Evolutionary conservation across 768 basidiomycete genomes (phyloP).

Genomic region (Favolaschia claudopus): DNA sequence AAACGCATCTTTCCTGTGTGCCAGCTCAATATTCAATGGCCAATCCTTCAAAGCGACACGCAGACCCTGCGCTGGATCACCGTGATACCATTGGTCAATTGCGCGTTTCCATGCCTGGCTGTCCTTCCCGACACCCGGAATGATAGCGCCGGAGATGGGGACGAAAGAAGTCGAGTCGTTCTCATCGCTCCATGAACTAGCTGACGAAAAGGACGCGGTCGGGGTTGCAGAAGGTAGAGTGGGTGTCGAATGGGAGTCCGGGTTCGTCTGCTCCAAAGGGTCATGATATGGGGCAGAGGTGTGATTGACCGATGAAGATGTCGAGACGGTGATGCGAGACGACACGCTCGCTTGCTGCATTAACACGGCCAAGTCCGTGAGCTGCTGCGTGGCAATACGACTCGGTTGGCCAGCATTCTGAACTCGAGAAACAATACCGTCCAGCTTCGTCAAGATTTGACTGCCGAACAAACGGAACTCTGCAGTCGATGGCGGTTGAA

Average conservation of each 20-base stretch:
- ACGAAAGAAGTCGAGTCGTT: background rate
- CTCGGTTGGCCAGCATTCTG: background rate
- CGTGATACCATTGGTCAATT: conserved; percentile 37
- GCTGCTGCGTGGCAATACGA: background rate
- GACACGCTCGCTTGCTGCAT: no score
- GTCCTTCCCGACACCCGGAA: conserved; percentile 29
- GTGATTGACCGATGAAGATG: no score
- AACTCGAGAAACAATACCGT: background rate
- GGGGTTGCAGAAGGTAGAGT: background rate
- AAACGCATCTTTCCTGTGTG: conserved; percentile 30
- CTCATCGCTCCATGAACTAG: background rate
- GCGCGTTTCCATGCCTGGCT: conserved; percentile 33
- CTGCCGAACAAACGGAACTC: conserved; percentile 26
- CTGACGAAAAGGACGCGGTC: background rate
- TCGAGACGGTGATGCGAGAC: no score
- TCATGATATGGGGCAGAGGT: no score
- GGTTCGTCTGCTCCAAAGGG: no score
- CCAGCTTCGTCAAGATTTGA: conserved; percentile 8
- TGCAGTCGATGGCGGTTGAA: conserved; percentile 20
- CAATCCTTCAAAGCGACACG: conserved; percentile 36
- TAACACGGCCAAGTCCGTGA: background rate
- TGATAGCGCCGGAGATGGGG: conserved; percentile 25
- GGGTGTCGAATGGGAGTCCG: no score
- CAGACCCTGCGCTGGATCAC: conserved; percentile 25
- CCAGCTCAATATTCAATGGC: conserved; percentile 37